Conservation (phyloP, 768 basidiomycete species). For the Chalciporus piperatus region DNA sequence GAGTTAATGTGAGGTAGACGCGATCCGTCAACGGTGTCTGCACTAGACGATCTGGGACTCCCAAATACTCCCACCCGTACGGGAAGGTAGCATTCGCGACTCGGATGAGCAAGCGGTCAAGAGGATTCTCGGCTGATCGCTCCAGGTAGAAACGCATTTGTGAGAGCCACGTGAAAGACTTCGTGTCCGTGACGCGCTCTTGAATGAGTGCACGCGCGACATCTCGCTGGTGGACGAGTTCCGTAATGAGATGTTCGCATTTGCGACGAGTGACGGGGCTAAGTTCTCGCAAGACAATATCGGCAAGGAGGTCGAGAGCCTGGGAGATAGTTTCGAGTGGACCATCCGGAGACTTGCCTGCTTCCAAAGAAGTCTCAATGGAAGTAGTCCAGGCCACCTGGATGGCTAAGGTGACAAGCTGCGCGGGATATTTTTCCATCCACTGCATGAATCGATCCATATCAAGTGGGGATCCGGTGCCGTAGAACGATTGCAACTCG, state of each 20-base stretch:
- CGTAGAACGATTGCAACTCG: slow-evolving; percentile 81
- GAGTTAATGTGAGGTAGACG: slow-evolving; percentile 94
- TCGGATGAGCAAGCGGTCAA: slow-evolving; percentile 76
- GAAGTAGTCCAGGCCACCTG: slow-evolving; percentile 93
- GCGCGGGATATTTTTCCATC: slow-evolving; percentile 94
- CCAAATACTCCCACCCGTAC: slow-evolving; percentile 99
- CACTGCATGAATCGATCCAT: slow-evolving; percentile 75
- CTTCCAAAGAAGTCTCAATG: slow-evolving; percentile 70
- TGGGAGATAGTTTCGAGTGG: slow-evolving; percentile 75
- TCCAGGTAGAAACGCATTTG: slow-evolving; percentile 99
- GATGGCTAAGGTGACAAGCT: slow-evolving; percentile 91
- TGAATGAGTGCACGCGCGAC: slow-evolving; percentile 80
- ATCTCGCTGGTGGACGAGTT: slow-evolving; percentile 97
- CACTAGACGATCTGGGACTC: slow-evolving; percentile 93
- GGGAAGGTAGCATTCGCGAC: slow-evolving; percentile 92
- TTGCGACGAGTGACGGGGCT: slow-evolving; percentile 90
- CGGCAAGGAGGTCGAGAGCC: slow-evolving; percentile 92
- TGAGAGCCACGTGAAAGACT: slow-evolving; percentile 88
- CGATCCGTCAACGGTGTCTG: slow-evolving; percentile 97
- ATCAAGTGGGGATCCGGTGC: slow-evolving; percentile 54
- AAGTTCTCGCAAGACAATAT: slow-evolving; percentile 91
- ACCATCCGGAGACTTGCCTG: slow-evolving; percentile 51
- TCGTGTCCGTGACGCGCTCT: slow-evolving; percentile 58
- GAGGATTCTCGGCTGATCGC: slow-evolving; percentile 61
- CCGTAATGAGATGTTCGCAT: slow-evolving; percentile 98